phyloP scores from a whole-genome alignment of 1,284 basidiomycete genomes.

The Ceratobasidium sp. region DNA sequence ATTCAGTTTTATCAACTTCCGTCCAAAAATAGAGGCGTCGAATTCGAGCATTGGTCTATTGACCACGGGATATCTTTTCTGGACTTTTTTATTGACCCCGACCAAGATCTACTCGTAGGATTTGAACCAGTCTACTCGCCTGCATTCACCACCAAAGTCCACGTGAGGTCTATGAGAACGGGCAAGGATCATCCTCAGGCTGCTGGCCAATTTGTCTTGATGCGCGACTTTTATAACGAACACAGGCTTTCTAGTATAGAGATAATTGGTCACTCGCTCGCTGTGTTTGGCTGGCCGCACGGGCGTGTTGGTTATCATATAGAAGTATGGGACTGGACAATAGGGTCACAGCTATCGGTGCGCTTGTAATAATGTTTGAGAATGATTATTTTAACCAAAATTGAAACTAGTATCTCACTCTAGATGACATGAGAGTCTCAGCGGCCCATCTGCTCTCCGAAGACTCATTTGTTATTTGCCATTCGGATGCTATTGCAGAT shows the following conservation, averaged over 20 bases:
- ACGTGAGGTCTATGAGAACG: neutral
- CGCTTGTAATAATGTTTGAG: neutral
- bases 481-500: neutral
- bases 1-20: slow-evolving; percentile 5
- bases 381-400: neutral
- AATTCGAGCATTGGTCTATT: neutral
- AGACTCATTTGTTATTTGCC: neutral
- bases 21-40: neutral
- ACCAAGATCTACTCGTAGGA: slow-evolving; percentile 3
- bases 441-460: slow-evolving; percentile 15
- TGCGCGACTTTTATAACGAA: neutral
- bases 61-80: neutral
- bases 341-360: neutral
- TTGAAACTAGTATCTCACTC: neutral
- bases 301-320: neutral
- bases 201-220: neutral
- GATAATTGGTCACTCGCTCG: neutral
- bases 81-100: neutral
- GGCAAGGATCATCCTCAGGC: neutral
- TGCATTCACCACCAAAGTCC: neutral
- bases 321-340: slow-evolving; percentile 15
- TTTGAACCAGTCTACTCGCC: neutral
- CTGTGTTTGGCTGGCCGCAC: neutral
- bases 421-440: neutral
- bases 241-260: neutral